These are phyloP conservation scores for Annulohypoxylon truncatum DNA, from an alignment of 2,329 filamentous ascomycete species.

Conservation along the genomic window DNA sequence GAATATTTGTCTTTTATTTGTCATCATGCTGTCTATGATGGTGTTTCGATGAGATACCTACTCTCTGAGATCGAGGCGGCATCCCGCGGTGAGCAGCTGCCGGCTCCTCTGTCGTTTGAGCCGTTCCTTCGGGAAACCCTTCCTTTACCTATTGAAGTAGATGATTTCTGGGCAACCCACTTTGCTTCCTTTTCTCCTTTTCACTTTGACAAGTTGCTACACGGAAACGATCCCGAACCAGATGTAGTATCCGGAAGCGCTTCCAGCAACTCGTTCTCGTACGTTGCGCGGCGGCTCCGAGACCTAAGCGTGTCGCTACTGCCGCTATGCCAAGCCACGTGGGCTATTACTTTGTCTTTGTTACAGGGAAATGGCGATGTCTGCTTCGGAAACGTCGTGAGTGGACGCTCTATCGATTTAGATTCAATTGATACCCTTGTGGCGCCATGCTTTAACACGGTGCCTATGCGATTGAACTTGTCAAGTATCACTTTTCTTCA, in stretches of 20 bases:
- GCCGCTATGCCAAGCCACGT: conserved; percentile 76
- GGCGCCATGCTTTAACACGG: conserved; percentile 93
- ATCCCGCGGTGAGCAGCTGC: conserved; percentile 61
- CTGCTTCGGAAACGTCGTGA: conserved; percentile 89
- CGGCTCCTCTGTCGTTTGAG: conserved; percentile 65
- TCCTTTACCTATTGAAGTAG: conserved; percentile 58
- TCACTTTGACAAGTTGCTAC: conserved; percentile 26
- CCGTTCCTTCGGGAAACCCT: conserved; percentile 72
- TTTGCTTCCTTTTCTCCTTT: conserved; percentile 62
- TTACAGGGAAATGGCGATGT: conserved; percentile 71
- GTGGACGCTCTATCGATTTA: conserved; percentile 76
- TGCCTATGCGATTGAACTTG: conserved; percentile 75
- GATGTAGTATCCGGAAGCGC: conserved; percentile 24
- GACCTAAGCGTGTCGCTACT: conserved; percentile 71
- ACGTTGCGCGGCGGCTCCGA: conserved; percentile 62
- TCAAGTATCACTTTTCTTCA: conserved; percentile 60
- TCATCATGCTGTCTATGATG: conserved; percentile 91
- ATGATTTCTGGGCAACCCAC: conserved; percentile 73
- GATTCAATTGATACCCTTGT: conserved; percentile 77
- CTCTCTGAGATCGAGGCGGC: conserved; percentile 75
- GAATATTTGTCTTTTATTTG: conserved; percentile 63
- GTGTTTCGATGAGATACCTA: conserved; percentile 76
- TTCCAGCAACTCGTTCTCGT: conserved; percentile 51
- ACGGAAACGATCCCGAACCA: conserved; percentile 15
- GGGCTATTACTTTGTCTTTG: conserved; percentile 72